Evolutionary conservation across 306 rosid genomes (phyloP), one percentile per base, ranked within the genome.

Genomic region (Cucurbita pepo): DNA sequence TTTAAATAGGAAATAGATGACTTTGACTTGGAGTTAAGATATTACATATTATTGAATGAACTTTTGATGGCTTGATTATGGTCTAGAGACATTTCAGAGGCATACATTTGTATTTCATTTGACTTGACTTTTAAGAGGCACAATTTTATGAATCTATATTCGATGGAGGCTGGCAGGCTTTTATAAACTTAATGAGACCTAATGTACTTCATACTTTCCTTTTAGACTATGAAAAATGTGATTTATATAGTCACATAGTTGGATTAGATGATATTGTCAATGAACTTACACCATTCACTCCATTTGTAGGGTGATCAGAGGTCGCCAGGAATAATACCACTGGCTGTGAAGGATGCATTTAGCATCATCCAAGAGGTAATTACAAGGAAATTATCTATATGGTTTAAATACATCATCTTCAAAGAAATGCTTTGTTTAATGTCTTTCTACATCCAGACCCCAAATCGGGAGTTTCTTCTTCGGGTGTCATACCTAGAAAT

Each of bases 351-450:
- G 87, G 97, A 95, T 91, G 89, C 91, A 69, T 95, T 95, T 83
- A 84, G 97, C 88, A 91, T 95, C 79, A 95, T 95, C 85, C 99
- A 95, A 84, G 99, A 95, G 99, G 99, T 95, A 82, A 75, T 61
- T 21, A 8, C 7, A 4, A 69, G 44, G 44, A 69, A 47, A 69
- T 50, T 14, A 48, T 48, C 3, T 48, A 14, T 48, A 14, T 15
- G 56, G 14, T 69, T 67, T 47, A 59, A 58, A 56, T 74, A 15
- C 43, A 54, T 74, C 30, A 59, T 58, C 70, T 58, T 58, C 37
- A 48, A 48, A 47, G 58, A 48, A 47, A 69, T 69, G 48, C 56
- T 69, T 30, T 25, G 15, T 69, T 15, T 30, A 15, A 69, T 75
- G 56, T 59, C 40, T 79, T 18, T 74, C 67, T 80, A 19, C 52